Conservation (phyloP, 352 stramenopile genomes). For the Pythium monospermum region DNA sequence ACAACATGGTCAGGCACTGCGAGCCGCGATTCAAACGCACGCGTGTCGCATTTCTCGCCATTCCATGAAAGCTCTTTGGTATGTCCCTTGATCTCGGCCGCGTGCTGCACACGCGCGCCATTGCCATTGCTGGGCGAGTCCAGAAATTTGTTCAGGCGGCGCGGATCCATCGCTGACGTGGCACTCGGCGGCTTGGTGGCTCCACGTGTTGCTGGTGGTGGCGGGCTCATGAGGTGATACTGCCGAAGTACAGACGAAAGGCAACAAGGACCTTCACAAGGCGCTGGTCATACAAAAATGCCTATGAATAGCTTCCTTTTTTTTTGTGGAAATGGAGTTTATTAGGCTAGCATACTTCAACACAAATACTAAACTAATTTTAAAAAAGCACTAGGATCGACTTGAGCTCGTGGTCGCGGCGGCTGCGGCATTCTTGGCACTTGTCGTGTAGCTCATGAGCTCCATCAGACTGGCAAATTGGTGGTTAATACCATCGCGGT, state of each 20-base stretch:
- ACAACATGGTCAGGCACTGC: slow-evolving; percentile 16
- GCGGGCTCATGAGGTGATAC: too few species aligned
- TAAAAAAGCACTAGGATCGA: too few species aligned
- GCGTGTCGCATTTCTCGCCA: slow-evolving; percentile 47
- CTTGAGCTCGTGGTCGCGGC: too few species aligned
- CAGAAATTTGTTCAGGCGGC: slow-evolving; percentile 55
- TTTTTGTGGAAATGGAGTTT: too few species aligned
- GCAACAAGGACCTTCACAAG: too few species aligned
- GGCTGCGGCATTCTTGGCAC: slow-evolving; percentile 1
- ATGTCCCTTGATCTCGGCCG: slow-evolving; percentile 28
- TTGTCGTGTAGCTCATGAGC: slow-evolving; percentile 28
- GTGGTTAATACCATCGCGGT: slow-evolving; percentile 36
- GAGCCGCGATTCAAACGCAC: slow-evolving; percentile 35
- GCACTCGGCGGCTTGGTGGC: too few species aligned
- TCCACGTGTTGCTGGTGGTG: too few species aligned
- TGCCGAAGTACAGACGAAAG: too few species aligned
- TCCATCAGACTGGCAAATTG: slow-evolving; percentile 40
- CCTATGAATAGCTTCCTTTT: too few species aligned
- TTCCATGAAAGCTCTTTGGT: slow-evolving; percentile 50
- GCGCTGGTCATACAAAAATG: too few species aligned
- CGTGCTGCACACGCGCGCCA: slow-evolving; percentile 14
- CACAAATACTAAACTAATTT: too few species aligned
- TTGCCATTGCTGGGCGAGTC: slow-evolving; percentile 47
- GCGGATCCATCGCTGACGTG: slow-evolving; percentile 34
- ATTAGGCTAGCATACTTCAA: too few species aligned